Base-by-base conservation (phyloP, 169 alveolate genomes). In the Plasmodium gallinaceum region DNA sequence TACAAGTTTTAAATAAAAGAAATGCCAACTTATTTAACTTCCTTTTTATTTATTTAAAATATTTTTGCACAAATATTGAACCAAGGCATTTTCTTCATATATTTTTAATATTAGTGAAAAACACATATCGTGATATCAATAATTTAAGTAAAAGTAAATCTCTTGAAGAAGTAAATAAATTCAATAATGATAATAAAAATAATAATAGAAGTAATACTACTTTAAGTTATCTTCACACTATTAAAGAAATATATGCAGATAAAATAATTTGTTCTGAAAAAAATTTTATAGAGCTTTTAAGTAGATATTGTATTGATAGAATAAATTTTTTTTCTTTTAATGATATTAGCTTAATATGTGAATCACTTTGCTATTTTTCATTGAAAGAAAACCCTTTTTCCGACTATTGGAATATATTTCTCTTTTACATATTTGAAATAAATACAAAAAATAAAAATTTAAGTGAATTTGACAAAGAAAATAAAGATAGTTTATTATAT, bases 381-480 rank as follows among this genome's bases (percentile, higher is more conserved):
- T 12, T 66, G 16, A 80, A 58, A 26, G 65, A 80, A 5, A 80
- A 80, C 48, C 90, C 90, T 9, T 80, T 80, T 20, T 18, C 46
- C 18, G 83, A 68, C 37, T 80, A 52, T 18, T 80, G 90, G 90
- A 80, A 80, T 80, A 61, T 18, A 3, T 37, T 80, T 39, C 90
- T 80, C 14, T 69, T 70, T 22, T 70, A 65, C 61, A 58, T 68
- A 12, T 80, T 80, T 26, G 90, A 70, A 10, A 22, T 80, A 43
- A 22, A 42, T 7, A 9, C 43, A 7, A 20, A 14, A 20, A 32
- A 54, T n/a, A n/a, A 10, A 52, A 14, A 48, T 9, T 20, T 18
- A 61, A 14, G 10, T 24, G 57, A 8, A 18, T 46, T 58, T 16
- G 42, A 42, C 2, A 37, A 22, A 9, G 37, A 51, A 26, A 45